Evolutionary conservation across 2,329 filamentous ascomycete species (phyloP).

Genomic region (Macroventuria anomochaeta): DNA sequence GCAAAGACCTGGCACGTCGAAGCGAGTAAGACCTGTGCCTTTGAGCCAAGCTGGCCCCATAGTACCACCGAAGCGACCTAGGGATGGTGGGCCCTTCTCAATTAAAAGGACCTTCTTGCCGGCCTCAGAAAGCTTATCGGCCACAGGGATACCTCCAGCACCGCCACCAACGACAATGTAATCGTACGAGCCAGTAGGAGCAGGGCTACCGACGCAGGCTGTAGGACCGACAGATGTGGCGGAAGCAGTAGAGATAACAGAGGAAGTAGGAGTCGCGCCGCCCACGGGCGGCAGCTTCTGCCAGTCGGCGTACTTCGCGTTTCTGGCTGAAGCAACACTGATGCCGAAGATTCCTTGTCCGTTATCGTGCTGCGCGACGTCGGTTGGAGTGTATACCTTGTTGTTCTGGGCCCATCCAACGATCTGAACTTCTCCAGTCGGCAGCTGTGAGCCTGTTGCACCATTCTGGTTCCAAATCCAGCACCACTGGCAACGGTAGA

Average conservation of each 20-base stretch:
- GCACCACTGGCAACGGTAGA: constrained; percentile 68
- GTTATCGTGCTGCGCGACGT: constrained; percentile 60
- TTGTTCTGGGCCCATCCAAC: constrained; percentile 64
- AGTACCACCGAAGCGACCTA: constrained; percentile 69
- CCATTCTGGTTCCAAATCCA: constrained; percentile 54
- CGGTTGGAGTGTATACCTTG: constrained; percentile 47
- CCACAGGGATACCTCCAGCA: constrained; percentile 65
- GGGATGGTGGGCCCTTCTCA: constrained; percentile 60
- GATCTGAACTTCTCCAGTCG: constrained; percentile 47
- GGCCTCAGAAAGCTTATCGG: constrained; percentile 67
- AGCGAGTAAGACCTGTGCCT: constrained; percentile 69
- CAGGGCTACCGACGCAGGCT: constrained; percentile 46
- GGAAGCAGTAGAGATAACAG: constrained; percentile 30
- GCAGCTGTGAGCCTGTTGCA: constrained; percentile 48
- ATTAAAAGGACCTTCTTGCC: constrained; percentile 69
- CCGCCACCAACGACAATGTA: constrained; percentile 71
- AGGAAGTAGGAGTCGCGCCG: constrained; percentile 35
- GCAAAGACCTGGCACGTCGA: constrained; percentile 74
- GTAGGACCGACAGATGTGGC: constrained; percentile 41
- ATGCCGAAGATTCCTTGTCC: constrained; percentile 62
- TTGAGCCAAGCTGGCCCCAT: constrained; percentile 68
- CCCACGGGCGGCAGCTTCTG: constrained; percentile 40
- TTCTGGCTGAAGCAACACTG: constrained; percentile 53
- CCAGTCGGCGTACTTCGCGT: constrained; percentile 53
- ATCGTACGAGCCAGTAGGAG: constrained; percentile 60